These are phyloP conservation scores for Ascocoryne sarcoides DNA, from an alignment of 2,329 filamentous ascomycete genomes.

Conservation along the genomic window DNA sequence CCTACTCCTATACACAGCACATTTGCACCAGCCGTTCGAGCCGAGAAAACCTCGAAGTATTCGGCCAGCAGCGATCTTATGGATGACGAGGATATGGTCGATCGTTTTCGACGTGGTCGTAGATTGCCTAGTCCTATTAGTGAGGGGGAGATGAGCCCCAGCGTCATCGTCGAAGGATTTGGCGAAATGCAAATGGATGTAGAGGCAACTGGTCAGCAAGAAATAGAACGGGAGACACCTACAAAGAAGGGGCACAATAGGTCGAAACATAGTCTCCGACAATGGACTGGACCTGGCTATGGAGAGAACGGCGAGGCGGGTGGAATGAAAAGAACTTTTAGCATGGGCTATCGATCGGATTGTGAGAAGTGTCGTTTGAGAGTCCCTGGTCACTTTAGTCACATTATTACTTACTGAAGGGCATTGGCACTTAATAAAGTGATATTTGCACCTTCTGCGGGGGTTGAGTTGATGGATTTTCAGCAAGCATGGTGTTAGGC, in stretches of 20 bases:
- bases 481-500: background rate
- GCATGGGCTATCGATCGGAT: slow-evolving; percentile 69
- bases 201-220: slow-evolving; percentile 12
- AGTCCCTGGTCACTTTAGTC: slow-evolving; percentile 72
- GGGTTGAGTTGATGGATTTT: background rate
- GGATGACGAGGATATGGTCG: slow-evolving; percentile 22
- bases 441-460: background rate
- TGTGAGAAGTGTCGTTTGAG: slow-evolving; percentile 70
- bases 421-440: background rate
- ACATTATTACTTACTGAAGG: slow-evolving; percentile 45
- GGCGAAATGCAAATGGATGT: slow-evolving; percentile 28
- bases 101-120: slow-evolving; percentile 20
- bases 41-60: slow-evolving; percentile 14
- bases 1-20: slow-evolving; percentile 29
- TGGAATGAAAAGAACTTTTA: slow-evolving; percentile 62
- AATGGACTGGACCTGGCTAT: slow-evolving; percentile 22
- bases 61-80: slow-evolving; percentile 16
- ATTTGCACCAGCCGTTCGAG: slow-evolving; percentile 21
- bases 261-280: slow-evolving; percentile 27
- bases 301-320: slow-evolving; percentile 11
- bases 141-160: slow-evolving; percentile 28
- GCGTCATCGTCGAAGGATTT: slow-evolving; percentile 22
- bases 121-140: slow-evolving; percentile 29
- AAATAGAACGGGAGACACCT: slow-evolving; percentile 16
- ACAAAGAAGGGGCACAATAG: slow-evolving; percentile 28